Conservation (phyloP, 2,329 filamentous ascomycete species). For the Pseudopyricularia javanii region DNA sequence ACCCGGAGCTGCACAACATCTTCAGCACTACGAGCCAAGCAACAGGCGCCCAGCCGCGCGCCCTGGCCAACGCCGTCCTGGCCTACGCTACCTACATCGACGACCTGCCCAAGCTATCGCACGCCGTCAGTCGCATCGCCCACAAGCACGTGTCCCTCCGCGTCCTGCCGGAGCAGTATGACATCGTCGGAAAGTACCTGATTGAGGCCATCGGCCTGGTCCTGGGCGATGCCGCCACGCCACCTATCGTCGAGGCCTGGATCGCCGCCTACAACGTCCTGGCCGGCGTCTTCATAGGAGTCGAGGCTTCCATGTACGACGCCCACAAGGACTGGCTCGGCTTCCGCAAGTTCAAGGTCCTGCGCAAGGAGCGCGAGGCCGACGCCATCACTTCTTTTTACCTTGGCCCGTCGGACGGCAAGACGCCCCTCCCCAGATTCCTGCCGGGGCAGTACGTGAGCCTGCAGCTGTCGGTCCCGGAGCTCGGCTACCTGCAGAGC, state of each 20-base stretch:
- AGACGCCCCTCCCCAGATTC: constrained; percentile 40
- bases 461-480: constrained; percentile 47
- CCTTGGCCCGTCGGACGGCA: constrained; percentile 49
- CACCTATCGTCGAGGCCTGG: constrained; percentile 59
- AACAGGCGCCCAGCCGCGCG: constrained; percentile 55
- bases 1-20: constrained; percentile 54
- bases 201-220: constrained; percentile 56
- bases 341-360: constrained; percentile 43
- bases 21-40: constrained; percentile 62
- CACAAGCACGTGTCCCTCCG: constrained; percentile 67
- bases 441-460: constrained; percentile 65
- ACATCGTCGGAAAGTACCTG: constrained; percentile 56
- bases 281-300: constrained; percentile 56
- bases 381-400: constrained; percentile 56
- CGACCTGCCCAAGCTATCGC: constrained; percentile 46
- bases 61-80: constrained; percentile 56
- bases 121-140: constrained; percentile 54
- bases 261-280: constrained; percentile 58
- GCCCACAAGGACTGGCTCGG: constrained; percentile 27
- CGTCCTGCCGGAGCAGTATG: constrained; percentile 57
- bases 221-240: constrained; percentile 54
- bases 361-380: constrained; percentile 46
- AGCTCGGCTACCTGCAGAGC: constrained; percentile 52
- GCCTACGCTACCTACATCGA: constrained; percentile 66
- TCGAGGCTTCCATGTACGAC: constrained; percentile 48